Base-by-base conservation (phyloP, 1,284 basidiomycete species). In the Malassezia arunalokei region DNA sequence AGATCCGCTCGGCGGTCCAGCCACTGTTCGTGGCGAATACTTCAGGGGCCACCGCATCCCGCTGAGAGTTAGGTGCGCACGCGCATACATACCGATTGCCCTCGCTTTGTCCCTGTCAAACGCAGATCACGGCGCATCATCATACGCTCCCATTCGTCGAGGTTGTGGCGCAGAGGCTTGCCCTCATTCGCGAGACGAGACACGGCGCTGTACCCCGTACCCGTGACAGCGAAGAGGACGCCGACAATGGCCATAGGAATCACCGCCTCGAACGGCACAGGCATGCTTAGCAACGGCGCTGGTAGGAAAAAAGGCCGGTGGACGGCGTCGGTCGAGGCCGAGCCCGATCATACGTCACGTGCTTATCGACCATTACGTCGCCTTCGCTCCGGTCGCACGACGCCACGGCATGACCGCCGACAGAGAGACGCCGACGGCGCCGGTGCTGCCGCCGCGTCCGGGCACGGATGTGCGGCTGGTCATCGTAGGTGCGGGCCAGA, bases 111-210 rank as follows among this genome's bases (percentile, higher is more conserved):
- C 15, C 71, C 71, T 1, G 71, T 73, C 15, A 73, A 49, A 7
- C 69, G 51, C 49, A 71, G 60, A 49, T 73, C 71, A 11, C 71
- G 59, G 38, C 59, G 57, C 65, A 73, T 70, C 71, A 73, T 73
- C 63, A 71, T 68, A 15, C 63, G 52, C 41, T 73, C 71, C 65
- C 68, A 73, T 46, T 68, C 60, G 57, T 73, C 71, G 38, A 73
- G 50, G 46, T 60, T 60, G 62, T 72, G 62, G 30, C 71, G 60
- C 33, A 61, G 53, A 9, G 70, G 70, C 65, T 73, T 73, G 47
- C 68, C 67, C 31, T 73, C 71, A 47, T 73, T 72, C 7, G 65
- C 62, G 7, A 64, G 45, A 37, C 63, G 57, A 40, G 64, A 59
- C 11, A 67, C 64, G 9, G 60, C 50, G 53, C 60, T 71, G 63